phyloP scores from a whole-genome alignment of 2,329 filamentous ascomycete species.

The Malbranchea cinnamomea region DNA sequence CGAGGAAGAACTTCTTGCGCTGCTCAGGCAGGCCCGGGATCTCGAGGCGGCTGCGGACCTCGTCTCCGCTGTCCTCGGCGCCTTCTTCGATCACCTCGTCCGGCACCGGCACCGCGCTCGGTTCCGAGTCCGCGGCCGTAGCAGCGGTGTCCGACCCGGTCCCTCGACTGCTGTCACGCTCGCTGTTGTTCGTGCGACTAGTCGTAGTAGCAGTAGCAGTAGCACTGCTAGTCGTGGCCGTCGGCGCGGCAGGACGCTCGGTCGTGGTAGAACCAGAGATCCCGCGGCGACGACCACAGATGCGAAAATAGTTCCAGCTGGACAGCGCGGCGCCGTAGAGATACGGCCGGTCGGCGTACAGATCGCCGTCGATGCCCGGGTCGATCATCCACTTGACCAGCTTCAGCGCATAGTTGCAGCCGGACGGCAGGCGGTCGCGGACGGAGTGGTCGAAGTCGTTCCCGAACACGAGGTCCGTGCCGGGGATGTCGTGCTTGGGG shows the following conservation, averaged over 20 bases:
- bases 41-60: conserved; percentile 31
- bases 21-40: conserved; percentile 39
- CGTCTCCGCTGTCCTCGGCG: conserved; percentile 41
- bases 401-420: conserved; percentile 69
- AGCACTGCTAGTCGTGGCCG: conserved; percentile 13
- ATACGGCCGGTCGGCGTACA: conserved; percentile 72
- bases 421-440: conserved; percentile 67
- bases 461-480: conserved; percentile 68
- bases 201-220: conserved; percentile 11
- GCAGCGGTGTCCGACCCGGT: conserved; percentile 11
- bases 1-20: conserved; percentile 47
- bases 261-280: conserved; percentile 11
- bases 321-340: conserved; percentile 71
- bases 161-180: background rate
- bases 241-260: too few relatives aligned
- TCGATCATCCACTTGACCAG: conserved; percentile 87
- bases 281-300: conserved; percentile 37
- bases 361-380: conserved; percentile 77
- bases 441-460: conserved; percentile 94
- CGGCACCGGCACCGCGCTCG: conserved; percentile 26
- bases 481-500: conserved; percentile 52
- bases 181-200: background rate
- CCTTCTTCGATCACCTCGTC: conserved; percentile 49
- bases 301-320: conserved; percentile 61
- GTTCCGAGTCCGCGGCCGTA: conserved; percentile 12